These are phyloP conservation scores for Metschnikowia borealis DNA, from an alignment of 805 yeast genomes.

Conservation along the genomic window DNA sequence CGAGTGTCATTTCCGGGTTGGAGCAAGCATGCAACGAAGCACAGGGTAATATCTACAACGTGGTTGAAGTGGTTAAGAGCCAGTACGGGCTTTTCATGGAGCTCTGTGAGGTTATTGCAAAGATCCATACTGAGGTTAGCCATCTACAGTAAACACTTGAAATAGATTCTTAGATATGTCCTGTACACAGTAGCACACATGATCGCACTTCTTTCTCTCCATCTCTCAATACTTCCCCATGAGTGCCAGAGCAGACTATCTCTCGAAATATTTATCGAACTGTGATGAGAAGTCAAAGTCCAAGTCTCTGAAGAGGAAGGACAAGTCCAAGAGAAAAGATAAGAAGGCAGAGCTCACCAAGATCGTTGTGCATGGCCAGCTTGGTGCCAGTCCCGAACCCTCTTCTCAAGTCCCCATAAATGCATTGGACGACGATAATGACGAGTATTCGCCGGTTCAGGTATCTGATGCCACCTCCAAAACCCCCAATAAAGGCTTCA, in stretches of 20 bases:
- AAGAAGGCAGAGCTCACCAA: neutral
- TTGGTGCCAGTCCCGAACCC: neutral
- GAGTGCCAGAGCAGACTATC: conserved; percentile 30
- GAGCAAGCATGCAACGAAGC: conserved; percentile 38
- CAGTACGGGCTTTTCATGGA: conserved; percentile 73
- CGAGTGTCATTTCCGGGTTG: conserved; percentile 45
- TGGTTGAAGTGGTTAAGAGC: conserved; percentile 59
- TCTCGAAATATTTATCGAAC: conserved; percentile 26
- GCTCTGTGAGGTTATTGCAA: conserved; percentile 69
- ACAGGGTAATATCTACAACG: conserved; percentile 38
- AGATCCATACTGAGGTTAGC: conserved; percentile 46
- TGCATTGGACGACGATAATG: conserved; percentile 6
- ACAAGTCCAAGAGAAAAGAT: conserved; percentile 10
- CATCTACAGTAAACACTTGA: conserved; percentile 1
- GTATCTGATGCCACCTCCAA: conserved; percentile 10
- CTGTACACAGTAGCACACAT: neutral
- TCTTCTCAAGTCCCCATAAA: neutral
- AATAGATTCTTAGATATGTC: neutral
- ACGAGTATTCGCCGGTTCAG: conserved; percentile 23
- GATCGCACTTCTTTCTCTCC: neutral
- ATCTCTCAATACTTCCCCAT: neutral
- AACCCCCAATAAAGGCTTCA: conserved; percentile 29
- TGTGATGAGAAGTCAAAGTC: conserved; percentile 16
- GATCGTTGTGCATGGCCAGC: conserved; percentile 12
- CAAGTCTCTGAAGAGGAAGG: conserved; percentile 9